Base-by-base conservation (phyloP, 495 filamentous ascomycete species). In the Penicillium simplicissimum region DNA sequence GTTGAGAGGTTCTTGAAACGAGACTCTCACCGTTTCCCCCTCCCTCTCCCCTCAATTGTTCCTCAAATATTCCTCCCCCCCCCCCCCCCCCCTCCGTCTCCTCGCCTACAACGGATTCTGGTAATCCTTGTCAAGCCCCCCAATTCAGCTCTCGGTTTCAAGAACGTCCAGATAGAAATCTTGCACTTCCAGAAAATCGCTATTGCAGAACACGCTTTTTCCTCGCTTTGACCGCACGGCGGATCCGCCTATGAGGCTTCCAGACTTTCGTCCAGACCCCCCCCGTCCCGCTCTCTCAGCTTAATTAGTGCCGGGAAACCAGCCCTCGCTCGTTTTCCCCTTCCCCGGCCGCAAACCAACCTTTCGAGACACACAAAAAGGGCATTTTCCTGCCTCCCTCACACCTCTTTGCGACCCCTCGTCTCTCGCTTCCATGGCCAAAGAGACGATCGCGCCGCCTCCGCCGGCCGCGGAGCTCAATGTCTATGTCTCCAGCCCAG, bases 401-500 rank as follows among this genome's bases (percentile, higher is more conserved):
- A 53, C 28, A 33, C 1, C 51, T 19, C 31, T 34, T 40, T 65
- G 42, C 51, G 53, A 61, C 37, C 54, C 67, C 58, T 61, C 55
- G 19, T 51, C 56, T 40, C 21, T 49, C 60, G 43, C 54, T 57
- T 63, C 28, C 62, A 79, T 79, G 76, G 68, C 74, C 48, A 74
- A 70, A 71, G 73, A 79, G 55, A 64, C 61, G 23, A 58, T 55
- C 28, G 28, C 65, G 35, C 67, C 66, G 28, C 54, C 68, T 57
- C 74, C 65, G 52, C 73, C 72, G 47, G 62, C 72, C 21, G 23
- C 71, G 49, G 76, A 79, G 55, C 71, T 77, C 68, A 79, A 79
- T 78, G 73, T 70, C 67, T 79, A 76, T 60, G 74, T 76, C 57
- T 78, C 78, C 48, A 70, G 71, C 57, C 65, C 71, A 52, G 70